Evolutionary conservation across 2,329 filamentous ascomycete species (phyloP).

Genomic region (Trichoderma atroviride): DNA sequence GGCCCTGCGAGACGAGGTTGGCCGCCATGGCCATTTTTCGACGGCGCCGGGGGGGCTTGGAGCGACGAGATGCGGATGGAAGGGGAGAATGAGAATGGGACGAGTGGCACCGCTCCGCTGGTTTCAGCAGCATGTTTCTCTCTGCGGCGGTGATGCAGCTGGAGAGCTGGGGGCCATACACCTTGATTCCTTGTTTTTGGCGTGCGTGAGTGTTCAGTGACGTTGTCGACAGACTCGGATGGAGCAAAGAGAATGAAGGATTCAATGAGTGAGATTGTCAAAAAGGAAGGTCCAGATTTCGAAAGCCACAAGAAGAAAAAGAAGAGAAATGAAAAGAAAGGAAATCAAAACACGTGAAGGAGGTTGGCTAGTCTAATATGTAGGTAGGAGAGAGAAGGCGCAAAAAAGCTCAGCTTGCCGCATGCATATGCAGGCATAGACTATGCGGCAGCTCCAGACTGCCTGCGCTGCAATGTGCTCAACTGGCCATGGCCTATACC

Average conservation of each 20-base stretch:
- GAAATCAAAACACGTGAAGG: background rate
- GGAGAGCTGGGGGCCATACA: background rate
- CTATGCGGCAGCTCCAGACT: too few species aligned
- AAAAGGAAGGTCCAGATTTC: background rate
- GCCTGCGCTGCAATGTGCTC: too few species aligned
- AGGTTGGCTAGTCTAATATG: background rate
- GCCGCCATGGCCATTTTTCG: constrained; percentile 3
- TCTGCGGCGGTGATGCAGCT: background rate
- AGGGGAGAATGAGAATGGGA: background rate
- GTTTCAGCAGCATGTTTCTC: constrained; percentile 20
- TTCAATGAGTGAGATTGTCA: background rate
- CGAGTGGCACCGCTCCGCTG: background rate
- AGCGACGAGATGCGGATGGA: background rate
- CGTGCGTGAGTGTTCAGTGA: background rate
- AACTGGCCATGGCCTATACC: background rate
- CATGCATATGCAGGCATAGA: background rate
- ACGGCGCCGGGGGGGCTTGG: background rate
- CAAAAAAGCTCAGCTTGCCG: background rate
- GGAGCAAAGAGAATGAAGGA: background rate
- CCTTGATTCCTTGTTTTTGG: background rate
- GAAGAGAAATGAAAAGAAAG: background rate
- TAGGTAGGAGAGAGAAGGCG: background rate
- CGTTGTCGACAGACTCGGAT: background rate
- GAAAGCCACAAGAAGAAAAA: background rate
- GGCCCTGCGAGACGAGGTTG: constrained; percentile 15